Evolutionary conservation across 2,329 filamentous ascomycete genomes (phyloP).

Genomic region (Aureobasidium sp.): DNA sequence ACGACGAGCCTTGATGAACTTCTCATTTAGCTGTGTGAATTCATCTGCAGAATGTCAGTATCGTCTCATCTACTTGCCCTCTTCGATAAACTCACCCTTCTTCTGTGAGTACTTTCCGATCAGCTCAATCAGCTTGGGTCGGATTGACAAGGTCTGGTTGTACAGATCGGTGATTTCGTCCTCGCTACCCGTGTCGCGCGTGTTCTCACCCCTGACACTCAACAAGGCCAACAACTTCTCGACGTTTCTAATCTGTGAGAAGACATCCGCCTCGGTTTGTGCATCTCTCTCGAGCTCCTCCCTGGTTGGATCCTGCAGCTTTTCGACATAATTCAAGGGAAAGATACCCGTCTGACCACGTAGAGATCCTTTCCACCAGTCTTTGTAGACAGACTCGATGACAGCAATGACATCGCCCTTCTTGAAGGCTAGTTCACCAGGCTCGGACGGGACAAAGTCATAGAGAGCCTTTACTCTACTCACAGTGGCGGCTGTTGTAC

Average conservation of each 20-base stretch:
- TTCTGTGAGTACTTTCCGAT: conserved; percentile 99
- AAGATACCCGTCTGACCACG: conserved; percentile 96
- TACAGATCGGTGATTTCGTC: conserved; percentile 91
- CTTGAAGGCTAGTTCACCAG: conserved; percentile 89
- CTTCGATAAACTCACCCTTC: conserved; percentile 58
- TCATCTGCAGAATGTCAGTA: conserved; percentile 57
- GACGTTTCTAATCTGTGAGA: conserved; percentile 68
- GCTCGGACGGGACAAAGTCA: conserved; percentile 89
- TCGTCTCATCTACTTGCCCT: conserved; percentile 14
- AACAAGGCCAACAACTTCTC: conserved; percentile 79
- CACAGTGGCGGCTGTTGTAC: conserved; percentile 91
- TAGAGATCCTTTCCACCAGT: conserved; percentile 97
- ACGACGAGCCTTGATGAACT: conserved; percentile 96
- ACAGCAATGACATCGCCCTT: conserved; percentile 97
- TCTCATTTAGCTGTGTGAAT: conserved; percentile 96
- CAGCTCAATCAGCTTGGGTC: conserved; percentile 92
- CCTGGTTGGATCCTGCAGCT: conserved; percentile 84
- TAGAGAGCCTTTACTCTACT: conserved; percentile 88
- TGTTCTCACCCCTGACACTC: conserved; percentile 68
- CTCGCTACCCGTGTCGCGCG: conserved; percentile 63
- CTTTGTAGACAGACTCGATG: conserved; percentile 94
- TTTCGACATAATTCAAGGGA: conserved; percentile 97
- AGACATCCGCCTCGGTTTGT: conserved; percentile 82
- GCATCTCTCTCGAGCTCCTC: conserved; percentile 93
- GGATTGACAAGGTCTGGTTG: conserved; percentile 86